phyloP scores from a whole-genome alignment of 2,329 filamentous ascomycete genomes.

The Fusarium falciforme region DNA sequence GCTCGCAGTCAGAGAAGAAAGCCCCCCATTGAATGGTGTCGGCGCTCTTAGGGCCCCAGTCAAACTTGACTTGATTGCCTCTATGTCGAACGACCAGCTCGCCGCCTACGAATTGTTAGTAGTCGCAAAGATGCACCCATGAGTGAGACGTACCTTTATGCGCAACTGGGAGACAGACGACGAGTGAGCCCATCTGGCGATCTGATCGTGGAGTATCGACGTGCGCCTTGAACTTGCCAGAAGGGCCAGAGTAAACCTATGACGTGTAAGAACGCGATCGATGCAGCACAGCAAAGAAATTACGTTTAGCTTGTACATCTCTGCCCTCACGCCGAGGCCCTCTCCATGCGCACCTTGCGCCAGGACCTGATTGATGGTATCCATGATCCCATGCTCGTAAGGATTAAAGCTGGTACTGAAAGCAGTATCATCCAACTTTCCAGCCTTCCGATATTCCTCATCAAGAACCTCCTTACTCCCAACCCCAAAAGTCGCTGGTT shows the following conservation, averaged over 20 bases:
- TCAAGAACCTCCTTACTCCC: neutral
- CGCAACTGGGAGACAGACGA: neutral
- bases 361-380: neutral
- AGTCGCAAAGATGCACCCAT: too few relatives aligned
- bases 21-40: neutral
- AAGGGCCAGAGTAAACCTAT: neutral
- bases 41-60: slow-evolving; percentile 1
- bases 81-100: neutral
- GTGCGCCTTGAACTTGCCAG: neutral
- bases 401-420: neutral
- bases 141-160: neutral
- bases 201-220: neutral
- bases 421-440: neutral
- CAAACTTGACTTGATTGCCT: neutral
- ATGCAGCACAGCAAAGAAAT: neutral
- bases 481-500: neutral
- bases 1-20: neutral
- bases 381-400: neutral
- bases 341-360: slow-evolving; percentile 26
- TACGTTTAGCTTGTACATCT: neutral
- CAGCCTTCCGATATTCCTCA: neutral
- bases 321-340: slow-evolving; percentile 34
- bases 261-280: neutral
- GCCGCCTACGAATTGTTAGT: neutral
- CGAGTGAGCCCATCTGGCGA: neutral